Percentiles rank a stretch among this genome's conserved stretches.
Evolutionary conservation across 1,284 basidiomycete species (phyloP).

Genomic region (Moesziomyces sp.): DNA sequence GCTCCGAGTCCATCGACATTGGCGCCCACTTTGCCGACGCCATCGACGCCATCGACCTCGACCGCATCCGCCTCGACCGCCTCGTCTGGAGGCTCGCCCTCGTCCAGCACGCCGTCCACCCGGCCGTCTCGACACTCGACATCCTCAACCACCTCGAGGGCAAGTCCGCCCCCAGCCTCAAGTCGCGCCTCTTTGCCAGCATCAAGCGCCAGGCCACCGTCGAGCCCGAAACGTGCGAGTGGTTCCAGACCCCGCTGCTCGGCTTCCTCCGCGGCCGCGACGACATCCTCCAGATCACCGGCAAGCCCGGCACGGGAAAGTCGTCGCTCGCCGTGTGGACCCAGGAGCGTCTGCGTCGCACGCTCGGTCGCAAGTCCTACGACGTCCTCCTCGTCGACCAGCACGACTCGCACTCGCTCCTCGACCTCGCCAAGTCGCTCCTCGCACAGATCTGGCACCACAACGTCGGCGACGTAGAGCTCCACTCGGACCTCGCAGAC

Average conservation of each 20-base stretch:
- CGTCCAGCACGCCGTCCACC: background rate
- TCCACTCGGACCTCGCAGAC: constrained; percentile 2
- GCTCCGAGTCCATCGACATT: constrained; percentile 4
- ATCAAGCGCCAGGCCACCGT: constrained; percentile 5
- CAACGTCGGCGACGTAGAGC: constrained; percentile 3
- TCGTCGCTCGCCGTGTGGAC: constrained; percentile 6
- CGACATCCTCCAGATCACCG: constrained; percentile 5
- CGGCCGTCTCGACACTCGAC: background rate
- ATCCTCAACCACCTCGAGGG: constrained; percentile 1
- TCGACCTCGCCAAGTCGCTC: constrained; percentile 2
- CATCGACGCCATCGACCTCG: constrained; percentile 11
- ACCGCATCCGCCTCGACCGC: background rate
- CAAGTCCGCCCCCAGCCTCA: constrained; percentile 43
- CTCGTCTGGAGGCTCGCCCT: constrained; percentile 2
- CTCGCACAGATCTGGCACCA: constrained; percentile 1
- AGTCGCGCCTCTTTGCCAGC: constrained; percentile 7
- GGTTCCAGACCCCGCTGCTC: constrained; percentile 7
- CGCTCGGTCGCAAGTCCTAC: constrained; percentile 6
- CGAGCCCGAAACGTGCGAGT: constrained; percentile 5
- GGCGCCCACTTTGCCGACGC: constrained; percentile 3
- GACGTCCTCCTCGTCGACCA: constrained; percentile 6
- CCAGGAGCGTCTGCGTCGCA: constrained; percentile 1
- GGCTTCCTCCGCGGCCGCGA: constrained; percentile 6
- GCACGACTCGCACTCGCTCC: constrained; percentile 3
- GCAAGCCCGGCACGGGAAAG: constrained; percentile 2